Evolutionary conservation across 2,329 filamentous ascomycete species (phyloP).

Genomic region (Graphilbum fragrans): DNA sequence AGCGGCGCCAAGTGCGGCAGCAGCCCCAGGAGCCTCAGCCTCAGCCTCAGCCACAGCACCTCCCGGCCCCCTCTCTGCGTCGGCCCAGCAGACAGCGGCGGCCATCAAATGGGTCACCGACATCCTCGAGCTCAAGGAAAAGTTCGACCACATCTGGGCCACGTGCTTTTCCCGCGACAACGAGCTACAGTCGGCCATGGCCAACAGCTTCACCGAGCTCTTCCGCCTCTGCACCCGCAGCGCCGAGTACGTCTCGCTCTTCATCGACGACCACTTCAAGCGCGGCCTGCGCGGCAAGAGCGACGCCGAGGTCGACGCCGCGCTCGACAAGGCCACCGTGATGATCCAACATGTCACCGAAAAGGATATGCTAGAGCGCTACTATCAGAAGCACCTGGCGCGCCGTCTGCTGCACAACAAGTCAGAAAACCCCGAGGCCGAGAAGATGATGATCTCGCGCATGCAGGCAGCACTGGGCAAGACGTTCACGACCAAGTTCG

Average conservation of each 20-base stretch:
- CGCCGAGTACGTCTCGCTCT: conserved; percentile 88
- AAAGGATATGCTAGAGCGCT: conserved; percentile 89
- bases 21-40: background rate
- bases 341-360: conserved; percentile 81
- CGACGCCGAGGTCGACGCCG: conserved; percentile 69
- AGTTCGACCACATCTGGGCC: conserved; percentile 72
- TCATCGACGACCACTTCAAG: conserved; percentile 94
- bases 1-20: conserved; percentile 16
- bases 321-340: conserved; percentile 81
- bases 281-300: conserved; percentile 88
- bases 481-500: conserved; percentile 83
- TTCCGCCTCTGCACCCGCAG: conserved; percentile 82
- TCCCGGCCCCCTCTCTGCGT: conserved; percentile 27
- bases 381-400: conserved; percentile 95
- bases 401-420: conserved; percentile 79
- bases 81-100: conserved; percentile 71
- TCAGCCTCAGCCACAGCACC: background rate
- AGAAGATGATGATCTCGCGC: conserved; percentile 88
- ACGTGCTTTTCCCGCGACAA: conserved; percentile 65
- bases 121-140: conserved; percentile 72
- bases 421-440: conserved; percentile 80
- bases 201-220: conserved; percentile 80
- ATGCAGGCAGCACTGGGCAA: conserved; percentile 97
- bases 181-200: conserved; percentile 67
- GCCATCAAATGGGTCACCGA: conserved; percentile 95